Evolutionary conservation across 768 basidiomycete species (phyloP), one percentile per base, ranked within the genome.

Genomic region (Amanita polypyramis): DNA sequence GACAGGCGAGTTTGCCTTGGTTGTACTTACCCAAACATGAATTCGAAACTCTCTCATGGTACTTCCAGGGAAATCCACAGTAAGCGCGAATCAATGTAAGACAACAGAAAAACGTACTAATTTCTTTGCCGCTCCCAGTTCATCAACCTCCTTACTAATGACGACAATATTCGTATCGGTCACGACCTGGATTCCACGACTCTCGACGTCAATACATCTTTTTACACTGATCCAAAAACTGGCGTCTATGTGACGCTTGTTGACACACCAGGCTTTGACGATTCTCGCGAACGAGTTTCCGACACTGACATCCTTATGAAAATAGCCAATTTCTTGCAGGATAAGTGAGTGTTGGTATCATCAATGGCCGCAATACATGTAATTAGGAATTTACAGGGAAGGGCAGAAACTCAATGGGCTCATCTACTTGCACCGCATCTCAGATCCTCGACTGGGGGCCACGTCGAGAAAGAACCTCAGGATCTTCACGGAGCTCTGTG

Each of bases 181-280:
- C 56, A 60, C 15, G 66, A 65, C 21, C 57, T 72, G 12, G 58
- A 64, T 49, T 72, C 71, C 23, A 69, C 66, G 45, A 74, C 70
- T 17, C 55, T 51, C 35, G 58, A 59, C 25, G 59, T 73, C 10
- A 36, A 30, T 25, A 38, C 35, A 27, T 47, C 50, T 27, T 12
- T 27, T 17, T 54, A 34, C 12, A 27, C 51, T 25, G 35, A 47
- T 14, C 14, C 11, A 12, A 21, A 21, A 17, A 15, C 40, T 29
- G 32, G 50, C 30, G 15, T 53, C 19, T 41, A 45, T 14, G 59
- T 70, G 23, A 62, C 54, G 2, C 52, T 72, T 33, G 59, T 74
- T 15, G 70, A 73, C 43, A 74, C 72, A 1, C 71, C 71, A 0
- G 71, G 73, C 6, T 73, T 73, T 35, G 72, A 72, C 34, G 70